phyloP scores from a whole-genome alignment of 805 yeast genomes.

The Yarrowia porcina region DNA sequence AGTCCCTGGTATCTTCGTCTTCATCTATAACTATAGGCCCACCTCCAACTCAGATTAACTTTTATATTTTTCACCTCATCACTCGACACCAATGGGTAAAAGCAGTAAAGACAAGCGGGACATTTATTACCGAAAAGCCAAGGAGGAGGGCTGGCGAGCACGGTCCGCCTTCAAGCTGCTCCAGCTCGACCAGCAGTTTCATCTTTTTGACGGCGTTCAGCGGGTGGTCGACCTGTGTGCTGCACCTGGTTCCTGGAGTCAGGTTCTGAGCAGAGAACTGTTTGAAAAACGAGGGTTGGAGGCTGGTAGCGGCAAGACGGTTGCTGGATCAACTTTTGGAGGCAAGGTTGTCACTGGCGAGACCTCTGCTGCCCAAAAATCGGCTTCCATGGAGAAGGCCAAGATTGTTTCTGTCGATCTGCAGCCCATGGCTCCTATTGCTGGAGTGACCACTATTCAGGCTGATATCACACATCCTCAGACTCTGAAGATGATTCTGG shows the following conservation, averaged over 20 bases:
- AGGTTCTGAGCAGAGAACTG: constrained; percentile 71
- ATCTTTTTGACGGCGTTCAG: constrained; percentile 63
- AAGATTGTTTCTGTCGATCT: constrained; percentile 92
- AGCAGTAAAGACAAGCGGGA: constrained; percentile 94
- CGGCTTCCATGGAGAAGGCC: constrained; percentile 39
- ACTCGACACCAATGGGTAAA: constrained; percentile 65
- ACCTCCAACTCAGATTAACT: not conserved
- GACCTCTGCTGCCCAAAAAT: constrained; percentile 20
- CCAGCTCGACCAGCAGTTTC: constrained; percentile 87
- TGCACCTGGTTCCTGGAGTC: constrained; percentile 99
- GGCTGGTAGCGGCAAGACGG: constrained; percentile 2
- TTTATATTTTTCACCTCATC: not conserved
- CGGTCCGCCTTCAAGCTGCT: constrained; percentile 91
- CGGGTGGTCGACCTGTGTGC: constrained; percentile 97
- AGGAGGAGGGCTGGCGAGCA: constrained; percentile 97
- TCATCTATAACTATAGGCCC: not conserved
- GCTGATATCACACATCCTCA: constrained; percentile 97
- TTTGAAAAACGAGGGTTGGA: constrained; percentile 5
- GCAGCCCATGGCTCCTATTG: constrained; percentile 97
- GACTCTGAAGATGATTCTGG: constrained; percentile 71
- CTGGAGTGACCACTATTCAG: constrained; percentile 82
- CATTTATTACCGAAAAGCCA: constrained; percentile 82
- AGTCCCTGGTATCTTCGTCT: not conserved
- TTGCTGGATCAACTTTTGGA: constrained; percentile 10
- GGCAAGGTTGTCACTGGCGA: not conserved